phyloP scores from a whole-genome alignment of 164 flowering plant genomes.

The Kalanchoe fedtschenkoi region DNA sequence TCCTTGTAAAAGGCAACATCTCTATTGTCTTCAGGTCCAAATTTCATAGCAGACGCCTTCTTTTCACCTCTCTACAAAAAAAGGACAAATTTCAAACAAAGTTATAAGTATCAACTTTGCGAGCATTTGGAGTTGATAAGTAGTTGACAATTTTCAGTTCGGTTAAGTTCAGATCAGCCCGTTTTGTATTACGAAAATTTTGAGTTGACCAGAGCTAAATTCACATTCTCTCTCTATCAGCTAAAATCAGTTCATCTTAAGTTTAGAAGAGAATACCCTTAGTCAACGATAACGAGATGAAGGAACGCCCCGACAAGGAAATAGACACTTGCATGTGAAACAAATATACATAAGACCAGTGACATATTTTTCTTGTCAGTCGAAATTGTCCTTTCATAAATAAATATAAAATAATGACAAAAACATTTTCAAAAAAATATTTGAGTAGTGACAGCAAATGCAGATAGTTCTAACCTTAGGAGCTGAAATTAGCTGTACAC shows the following conservation, averaged over 20 bases:
- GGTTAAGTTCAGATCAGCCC: too few species aligned
- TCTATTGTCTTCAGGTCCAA: conserved; percentile 74
- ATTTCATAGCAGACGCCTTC: conserved; percentile 23
- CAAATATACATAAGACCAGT: neutral
- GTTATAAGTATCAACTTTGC: neutral
- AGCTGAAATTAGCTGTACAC: conserved; percentile 51
- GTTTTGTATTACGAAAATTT: too few species aligned
- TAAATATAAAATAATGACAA: too few species aligned
- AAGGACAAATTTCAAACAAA: neutral
- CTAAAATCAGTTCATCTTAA: too few species aligned
- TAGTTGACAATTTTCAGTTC: too few species aligned
- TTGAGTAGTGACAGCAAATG: conserved; percentile 9
- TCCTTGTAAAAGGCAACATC: conserved; percentile 53
- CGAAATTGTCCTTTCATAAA: too few species aligned
- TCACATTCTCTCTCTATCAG: too few species aligned
- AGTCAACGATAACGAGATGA: neutral
- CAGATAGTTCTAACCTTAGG: conserved; percentile 18
- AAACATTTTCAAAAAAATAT: too few species aligned
- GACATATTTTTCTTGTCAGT: too few species aligned
- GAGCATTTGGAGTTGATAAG: too few species aligned
- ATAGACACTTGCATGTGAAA: neutral
- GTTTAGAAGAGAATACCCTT: too few species aligned
- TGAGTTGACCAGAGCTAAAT: too few species aligned
- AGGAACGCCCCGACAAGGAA: neutral
- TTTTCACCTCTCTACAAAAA: conserved; percentile 39